Base-by-base conservation (phyloP, 1,284 basidiomycete species). In the Trichosporon sp. region DNA sequence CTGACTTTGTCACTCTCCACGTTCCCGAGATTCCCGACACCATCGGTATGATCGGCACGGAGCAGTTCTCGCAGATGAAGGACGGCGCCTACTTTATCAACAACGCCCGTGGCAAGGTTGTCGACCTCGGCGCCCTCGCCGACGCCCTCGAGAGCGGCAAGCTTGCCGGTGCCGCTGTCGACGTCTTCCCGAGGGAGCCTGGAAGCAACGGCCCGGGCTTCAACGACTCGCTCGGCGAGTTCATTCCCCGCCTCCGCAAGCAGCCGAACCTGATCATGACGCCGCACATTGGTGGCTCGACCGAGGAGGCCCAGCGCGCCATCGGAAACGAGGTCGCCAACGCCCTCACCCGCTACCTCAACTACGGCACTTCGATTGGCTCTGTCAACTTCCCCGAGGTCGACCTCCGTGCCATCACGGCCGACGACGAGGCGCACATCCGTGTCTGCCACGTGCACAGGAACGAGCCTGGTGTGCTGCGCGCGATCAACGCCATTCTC, bases 361-460 rank as follows among this genome's bases (percentile, higher is more conserved):
- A 89, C 82, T 93, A 89, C 78, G 96, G 96, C 62, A 89, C 92
- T 19, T 91, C 92, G 6, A 73, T 94, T 60, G 93, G 94, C 56
- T 88, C 93, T 1, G 95, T 99, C 85, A 98, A 99, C 84, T 98
- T 99, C 87, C 95, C 95, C 66, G 96, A 99, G 82, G 95, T 99
- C 73, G 92, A 95, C 82, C 84, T 99, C 44, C 90, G 95, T 66
- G 87, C 91, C 59, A 95, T 97, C 76, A 88, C 92, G 16, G 82
- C 81, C 44, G 86, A 87, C 11, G 94, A 96, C 73, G 87, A 91
- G 75, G 83, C 85, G 66, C 87, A 87, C 73, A 88, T 98, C 70
- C 90, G 95, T 69, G 84, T 99, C 56, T 99, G 96, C 82, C 89
- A 98, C 81, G 91, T 98, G 59, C 95, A 99, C 85, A 87, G 86